Evolutionary conservation across 2,329 filamentous ascomycete species (phyloP).

Genomic region (Penicillium sp.): DNA sequence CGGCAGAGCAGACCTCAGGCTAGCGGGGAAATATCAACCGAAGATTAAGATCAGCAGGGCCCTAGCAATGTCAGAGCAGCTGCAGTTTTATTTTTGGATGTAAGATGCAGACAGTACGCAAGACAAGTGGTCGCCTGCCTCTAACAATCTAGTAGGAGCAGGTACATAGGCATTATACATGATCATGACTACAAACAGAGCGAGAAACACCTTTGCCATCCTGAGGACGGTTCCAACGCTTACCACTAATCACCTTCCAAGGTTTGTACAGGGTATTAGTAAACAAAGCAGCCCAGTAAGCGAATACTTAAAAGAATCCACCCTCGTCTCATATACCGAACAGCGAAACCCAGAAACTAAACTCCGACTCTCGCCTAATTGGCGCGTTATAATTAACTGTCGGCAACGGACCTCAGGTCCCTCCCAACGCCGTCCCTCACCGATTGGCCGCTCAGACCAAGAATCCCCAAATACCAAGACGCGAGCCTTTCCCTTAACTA

Average conservation of each 20-base stretch:
- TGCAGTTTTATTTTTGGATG: slow-evolving; percentile 4
- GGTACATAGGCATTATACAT: neutral
- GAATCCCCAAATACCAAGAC: slow-evolving; percentile 17
- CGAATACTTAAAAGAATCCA: neutral
- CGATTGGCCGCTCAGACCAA: slow-evolving; percentile 10
- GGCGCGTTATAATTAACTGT: slow-evolving; percentile 2
- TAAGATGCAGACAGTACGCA: neutral
- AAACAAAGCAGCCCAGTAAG: neutral
- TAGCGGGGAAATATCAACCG: neutral
- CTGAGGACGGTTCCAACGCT: too few relatives aligned
- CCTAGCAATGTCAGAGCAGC: neutral
- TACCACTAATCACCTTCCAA: too few relatives aligned
- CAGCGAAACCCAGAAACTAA: too few relatives aligned
- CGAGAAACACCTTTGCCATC: too few relatives aligned
- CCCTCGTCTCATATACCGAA: neutral
- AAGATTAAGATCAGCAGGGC: slow-evolving; percentile 3
- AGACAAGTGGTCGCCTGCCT: neutral
- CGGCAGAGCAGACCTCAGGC: neutral
- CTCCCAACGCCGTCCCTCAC: neutral
- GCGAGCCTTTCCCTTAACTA: slow-evolving; percentile 24
- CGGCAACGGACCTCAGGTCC: neutral
- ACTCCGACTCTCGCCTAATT: slow-evolving; percentile 1
- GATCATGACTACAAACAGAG: too few relatives aligned
- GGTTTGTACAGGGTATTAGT: neutral
- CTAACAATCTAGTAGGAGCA: neutral